These are phyloP conservation scores for Trichoderma koningii DNA, from an alignment of 2,329 filamentous ascomycete genomes.

Conservation along the genomic window DNA sequence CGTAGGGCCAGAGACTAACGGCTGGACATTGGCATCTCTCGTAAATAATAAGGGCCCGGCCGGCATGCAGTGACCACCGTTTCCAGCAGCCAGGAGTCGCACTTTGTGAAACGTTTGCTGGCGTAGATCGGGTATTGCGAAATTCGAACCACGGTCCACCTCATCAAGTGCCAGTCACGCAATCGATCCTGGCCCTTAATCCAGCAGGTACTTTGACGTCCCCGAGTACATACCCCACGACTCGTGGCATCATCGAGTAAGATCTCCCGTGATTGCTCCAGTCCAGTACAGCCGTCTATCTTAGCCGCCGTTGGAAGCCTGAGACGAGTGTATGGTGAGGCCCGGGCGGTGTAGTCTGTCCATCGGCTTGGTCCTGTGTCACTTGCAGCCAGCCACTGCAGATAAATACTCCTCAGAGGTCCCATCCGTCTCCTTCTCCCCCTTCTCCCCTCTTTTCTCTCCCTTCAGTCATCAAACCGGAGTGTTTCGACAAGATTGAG, in stretches of 20 bases:
- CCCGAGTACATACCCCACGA: constrained; percentile 24
- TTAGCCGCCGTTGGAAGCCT: not conserved
- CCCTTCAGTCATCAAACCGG: not conserved
- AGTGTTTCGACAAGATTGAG: not conserved
- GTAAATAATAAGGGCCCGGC: not conserved
- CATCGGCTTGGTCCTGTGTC: constrained; percentile 6
- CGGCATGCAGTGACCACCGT: constrained; percentile 2
- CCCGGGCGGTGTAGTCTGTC: not conserved
- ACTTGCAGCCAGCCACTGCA: constrained; percentile 6
- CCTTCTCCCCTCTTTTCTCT: not conserved
- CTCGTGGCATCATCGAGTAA: constrained; percentile 23
- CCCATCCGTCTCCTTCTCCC: not conserved
- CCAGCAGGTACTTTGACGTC: constrained; percentile 5
- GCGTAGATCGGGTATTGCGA: constrained; percentile 28
- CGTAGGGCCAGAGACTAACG: not conserved
- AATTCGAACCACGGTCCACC: constrained; percentile 28
- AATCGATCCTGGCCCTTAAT: constrained; percentile 10
- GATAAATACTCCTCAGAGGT: constrained; percentile 13
- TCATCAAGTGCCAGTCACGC: constrained; percentile 27
- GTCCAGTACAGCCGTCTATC: not conserved
- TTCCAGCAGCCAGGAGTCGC: not conserved
- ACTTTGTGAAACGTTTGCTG: constrained; percentile 9
- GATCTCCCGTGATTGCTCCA: constrained; percentile 19
- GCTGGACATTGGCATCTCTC: not conserved
- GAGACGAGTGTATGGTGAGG: constrained; percentile 8